These are phyloP conservation scores for Galerina sulciceps DNA, from an alignment of 768 basidiomycete species.

Conservation along the genomic window DNA sequence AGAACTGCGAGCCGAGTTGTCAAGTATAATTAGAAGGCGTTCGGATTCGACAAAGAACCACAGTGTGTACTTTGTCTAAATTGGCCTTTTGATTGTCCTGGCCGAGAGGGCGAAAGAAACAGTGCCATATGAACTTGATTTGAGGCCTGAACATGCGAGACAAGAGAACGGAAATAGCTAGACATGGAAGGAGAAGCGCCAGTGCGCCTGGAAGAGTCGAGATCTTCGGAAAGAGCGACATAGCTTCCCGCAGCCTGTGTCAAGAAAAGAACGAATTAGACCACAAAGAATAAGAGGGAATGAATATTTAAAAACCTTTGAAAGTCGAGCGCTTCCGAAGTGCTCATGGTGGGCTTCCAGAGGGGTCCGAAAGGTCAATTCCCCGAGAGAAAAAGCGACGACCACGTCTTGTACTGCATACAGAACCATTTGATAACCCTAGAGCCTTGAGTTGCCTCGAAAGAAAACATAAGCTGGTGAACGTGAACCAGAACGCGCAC, in stretches of 20 bases:
- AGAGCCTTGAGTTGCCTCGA: background rate
- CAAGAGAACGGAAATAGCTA: background rate
- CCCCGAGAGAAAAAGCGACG: background rate
- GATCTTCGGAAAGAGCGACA: background rate
- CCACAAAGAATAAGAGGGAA: too few relatives aligned
- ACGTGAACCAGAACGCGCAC: background rate
- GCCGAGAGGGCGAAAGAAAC: background rate
- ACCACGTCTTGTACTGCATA: background rate
- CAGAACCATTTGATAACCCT: background rate
- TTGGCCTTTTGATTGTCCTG: conserved; percentile 3
- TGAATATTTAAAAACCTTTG: background rate
- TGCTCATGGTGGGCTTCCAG: background rate
- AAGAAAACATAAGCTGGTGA: background rate
- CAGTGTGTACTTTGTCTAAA: conserved; percentile 1
- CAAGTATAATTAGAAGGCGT: background rate
- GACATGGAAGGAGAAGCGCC: background rate
- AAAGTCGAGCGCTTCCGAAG: background rate
- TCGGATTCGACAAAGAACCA: background rate
- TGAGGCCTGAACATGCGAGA: background rate
- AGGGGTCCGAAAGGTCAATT: background rate
- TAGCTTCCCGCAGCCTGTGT: background rate
- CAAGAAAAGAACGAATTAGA: background rate
- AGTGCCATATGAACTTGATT: conserved; percentile 1
- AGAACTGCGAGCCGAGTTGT: conserved; percentile 47
- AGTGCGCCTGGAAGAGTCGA: background rate